These are phyloP conservation scores for Imleria badia DNA, from an alignment of 768 basidiomycete species.

Conservation along the genomic window DNA sequence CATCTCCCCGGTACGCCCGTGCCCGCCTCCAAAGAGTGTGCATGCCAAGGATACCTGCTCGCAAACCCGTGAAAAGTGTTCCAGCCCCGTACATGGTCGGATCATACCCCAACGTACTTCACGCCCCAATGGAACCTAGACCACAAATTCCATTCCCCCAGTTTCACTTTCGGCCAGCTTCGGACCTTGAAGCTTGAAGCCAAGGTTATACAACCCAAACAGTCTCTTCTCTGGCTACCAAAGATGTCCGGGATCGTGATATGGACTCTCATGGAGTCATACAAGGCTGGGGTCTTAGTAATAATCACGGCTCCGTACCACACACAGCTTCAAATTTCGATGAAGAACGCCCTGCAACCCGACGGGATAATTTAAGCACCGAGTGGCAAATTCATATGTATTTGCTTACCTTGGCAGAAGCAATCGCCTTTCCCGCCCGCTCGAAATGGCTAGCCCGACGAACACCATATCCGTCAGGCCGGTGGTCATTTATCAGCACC, in stretches of 20 bases:
- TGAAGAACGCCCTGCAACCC: conserved; percentile 26
- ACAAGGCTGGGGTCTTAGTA: conserved; percentile 22
- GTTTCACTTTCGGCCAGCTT: conserved; percentile 31
- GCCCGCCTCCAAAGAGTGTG: conserved; percentile 34
- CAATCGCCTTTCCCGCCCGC: conserved; percentile 35
- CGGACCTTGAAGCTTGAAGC: conserved; percentile 41
- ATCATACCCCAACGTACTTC: conserved; percentile 29
- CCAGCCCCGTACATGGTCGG: conserved; percentile 2
- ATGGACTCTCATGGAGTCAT: conserved; percentile 12
- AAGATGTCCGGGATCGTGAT: conserved; percentile 9
- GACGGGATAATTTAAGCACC: conserved; percentile 22
- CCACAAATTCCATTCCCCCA: no score
- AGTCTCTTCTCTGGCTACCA: not conserved
- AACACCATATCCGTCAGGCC: conserved; percentile 39
- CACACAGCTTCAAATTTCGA: conserved; percentile 6
- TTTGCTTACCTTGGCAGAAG: conserved; percentile 33
- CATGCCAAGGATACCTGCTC: conserved; percentile 12
- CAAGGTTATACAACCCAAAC: conserved; percentile 27
- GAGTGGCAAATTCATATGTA: not conserved
- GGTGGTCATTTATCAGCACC: conserved; percentile 36
- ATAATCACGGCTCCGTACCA: conserved; percentile 32
- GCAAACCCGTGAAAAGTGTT: not conserved
- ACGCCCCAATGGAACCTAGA: no score
- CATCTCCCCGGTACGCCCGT: conserved; percentile 12
- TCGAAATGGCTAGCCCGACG: conserved; percentile 32